Evolutionary conservation across 2,329 filamentous ascomycete species (phyloP).

Genomic region (Alternaria solani): DNA sequence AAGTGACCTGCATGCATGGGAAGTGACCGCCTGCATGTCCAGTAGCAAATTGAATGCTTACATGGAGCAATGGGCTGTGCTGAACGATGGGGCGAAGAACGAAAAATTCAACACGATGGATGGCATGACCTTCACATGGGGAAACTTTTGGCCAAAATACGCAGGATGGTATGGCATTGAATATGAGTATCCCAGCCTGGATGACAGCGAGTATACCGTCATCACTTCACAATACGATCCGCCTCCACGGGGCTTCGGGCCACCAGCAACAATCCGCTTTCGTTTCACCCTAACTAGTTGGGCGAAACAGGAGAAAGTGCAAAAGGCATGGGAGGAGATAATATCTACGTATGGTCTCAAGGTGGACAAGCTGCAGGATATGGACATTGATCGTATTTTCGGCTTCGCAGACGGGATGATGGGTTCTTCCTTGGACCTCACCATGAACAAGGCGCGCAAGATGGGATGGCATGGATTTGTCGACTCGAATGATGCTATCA

Average conservation of each 20-base stretch:
- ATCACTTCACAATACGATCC: constrained; percentile 37
- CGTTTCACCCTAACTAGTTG: constrained; percentile 57
- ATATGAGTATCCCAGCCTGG: constrained; percentile 43
- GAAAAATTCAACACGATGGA: constrained; percentile 62
- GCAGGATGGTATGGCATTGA: constrained; percentile 56
- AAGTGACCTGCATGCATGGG: constrained; percentile 56
- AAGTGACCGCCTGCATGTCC: constrained; percentile 53
- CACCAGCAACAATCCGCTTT: constrained; percentile 49
- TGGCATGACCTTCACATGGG: constrained; percentile 57
- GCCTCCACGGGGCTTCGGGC: constrained; percentile 53
- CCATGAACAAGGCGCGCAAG: constrained; percentile 57
- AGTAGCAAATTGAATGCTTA: constrained; percentile 59
- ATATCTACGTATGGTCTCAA: constrained; percentile 53
- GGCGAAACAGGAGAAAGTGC: constrained; percentile 56
- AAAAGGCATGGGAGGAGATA: constrained; percentile 57
- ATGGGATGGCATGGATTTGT: constrained; percentile 59
- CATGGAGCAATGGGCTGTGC: constrained; percentile 61
- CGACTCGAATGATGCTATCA: constrained; percentile 56
- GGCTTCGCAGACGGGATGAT: constrained; percentile 56
- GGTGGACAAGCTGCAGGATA: constrained; percentile 50
- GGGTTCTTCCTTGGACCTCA: constrained; percentile 36
- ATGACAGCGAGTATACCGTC: constrained; percentile 18
- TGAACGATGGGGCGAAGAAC: constrained; percentile 53
- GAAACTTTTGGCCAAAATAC: constrained; percentile 58
- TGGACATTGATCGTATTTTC: constrained; percentile 57